These are phyloP conservation scores for Leptomonas seymouri DNA, from an alignment of 208 protist species.

Conservation along the genomic window DNA sequence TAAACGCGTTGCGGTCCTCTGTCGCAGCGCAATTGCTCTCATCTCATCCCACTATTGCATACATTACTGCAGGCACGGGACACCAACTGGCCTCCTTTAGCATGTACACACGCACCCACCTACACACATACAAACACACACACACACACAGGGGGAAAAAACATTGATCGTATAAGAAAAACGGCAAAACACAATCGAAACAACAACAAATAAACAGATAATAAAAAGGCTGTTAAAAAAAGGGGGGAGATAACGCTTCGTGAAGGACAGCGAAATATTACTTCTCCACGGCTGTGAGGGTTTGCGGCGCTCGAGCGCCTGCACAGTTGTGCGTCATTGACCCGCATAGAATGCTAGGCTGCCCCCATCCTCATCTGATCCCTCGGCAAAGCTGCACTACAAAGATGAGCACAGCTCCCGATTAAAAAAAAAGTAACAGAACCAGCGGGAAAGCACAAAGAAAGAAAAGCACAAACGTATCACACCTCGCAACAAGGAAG, in stretches of 20 bases:
- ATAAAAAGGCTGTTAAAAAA: background rate
- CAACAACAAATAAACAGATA: background rate
- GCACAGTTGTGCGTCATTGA: background rate
- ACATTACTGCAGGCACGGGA: too few species aligned
- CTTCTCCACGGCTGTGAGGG: background rate
- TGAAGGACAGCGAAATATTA: background rate
- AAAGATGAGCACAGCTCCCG: background rate
- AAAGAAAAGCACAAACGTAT: background rate
- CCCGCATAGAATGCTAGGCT: too few species aligned
- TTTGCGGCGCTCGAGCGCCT: background rate
- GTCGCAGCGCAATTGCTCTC: too few species aligned
- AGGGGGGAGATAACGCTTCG: background rate
- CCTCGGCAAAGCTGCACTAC: background rate
- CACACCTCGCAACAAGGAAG: too few species aligned
- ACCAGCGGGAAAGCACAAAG: constrained; percentile 2
- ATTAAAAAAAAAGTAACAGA: background rate
- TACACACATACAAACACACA: background rate
- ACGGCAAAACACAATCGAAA: background rate
- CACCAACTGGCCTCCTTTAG: too few species aligned
- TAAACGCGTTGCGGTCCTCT: too few species aligned
- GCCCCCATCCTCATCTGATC: constrained; percentile 4
- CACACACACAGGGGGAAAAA: background rate
- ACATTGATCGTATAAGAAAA: background rate
- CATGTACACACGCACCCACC: background rate
- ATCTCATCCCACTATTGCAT: too few species aligned